Base-by-base conservation (phyloP, 164 flowering plant species). In the Magnolia changhungtana region DNA sequence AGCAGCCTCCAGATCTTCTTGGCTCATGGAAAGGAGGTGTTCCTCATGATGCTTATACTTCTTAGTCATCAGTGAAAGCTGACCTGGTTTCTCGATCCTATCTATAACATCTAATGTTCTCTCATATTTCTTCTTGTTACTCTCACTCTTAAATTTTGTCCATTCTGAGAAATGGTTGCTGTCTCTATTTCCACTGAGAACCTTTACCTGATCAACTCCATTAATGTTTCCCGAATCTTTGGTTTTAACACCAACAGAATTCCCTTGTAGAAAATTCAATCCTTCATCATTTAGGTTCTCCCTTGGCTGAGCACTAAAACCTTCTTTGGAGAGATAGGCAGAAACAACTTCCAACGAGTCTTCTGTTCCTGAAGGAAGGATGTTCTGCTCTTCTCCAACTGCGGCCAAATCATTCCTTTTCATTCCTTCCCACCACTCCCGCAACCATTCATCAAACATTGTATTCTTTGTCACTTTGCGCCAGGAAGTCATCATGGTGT, bases 371-470 rank as follows among this genome's bases (percentile, higher is more conserved):
- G 85, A 80, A 64, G 82, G 83, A 76, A 73, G 29, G 73, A 74
- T 64, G 71, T 64, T 71, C 21, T 84, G 59, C 75, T 81, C 82
- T 75, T 80, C 83, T 58, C 50, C 78, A 58, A 72, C 85, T 68
- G 73, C 79, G 6, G 77, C 72, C 61, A 74, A 67, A 55, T 72
- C 73, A 79, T 80, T 51, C 18, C 49, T 74, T 21, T 67, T 72
- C 74, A 78, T 72, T 23, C 89, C 94, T 69, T 88, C 91, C 95
- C 92, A 92, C 96, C 99, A 95, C 78, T 93, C 98, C 50, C 81
- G 69, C 71, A 95, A 76, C 99, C 99, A 95, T 72, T 92, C 92
- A 79, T 80, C 83, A 78, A 95, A 95, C 91, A 85, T 95, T n/a
- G 99, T 95, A 77, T 87, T 80, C 74, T 82, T 88, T 13, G 99